phyloP scores from a whole-genome alignment of 2,329 filamentous ascomycete genomes.

The Cladosporium phlei region DNA sequence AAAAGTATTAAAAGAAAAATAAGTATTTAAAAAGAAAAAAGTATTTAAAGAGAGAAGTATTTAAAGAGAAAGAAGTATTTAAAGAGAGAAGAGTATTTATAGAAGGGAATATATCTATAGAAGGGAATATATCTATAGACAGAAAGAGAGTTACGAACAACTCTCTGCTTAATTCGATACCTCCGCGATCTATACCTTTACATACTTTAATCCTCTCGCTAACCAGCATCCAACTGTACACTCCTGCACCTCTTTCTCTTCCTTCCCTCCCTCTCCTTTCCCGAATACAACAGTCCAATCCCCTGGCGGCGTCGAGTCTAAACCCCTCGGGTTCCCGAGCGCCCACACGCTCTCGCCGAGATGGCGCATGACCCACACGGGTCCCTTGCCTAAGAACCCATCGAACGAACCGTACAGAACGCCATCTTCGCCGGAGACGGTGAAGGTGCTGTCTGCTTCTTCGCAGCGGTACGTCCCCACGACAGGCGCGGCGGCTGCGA shows the following conservation, averaged over 20 bases:
- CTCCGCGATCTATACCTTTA: constrained; percentile 10
- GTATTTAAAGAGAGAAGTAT: too few relatives aligned
- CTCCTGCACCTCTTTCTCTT: constrained; percentile 18
- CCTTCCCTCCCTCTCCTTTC: constrained; percentile 8
- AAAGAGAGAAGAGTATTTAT: too few relatives aligned
- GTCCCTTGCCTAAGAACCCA: constrained; percentile 39
- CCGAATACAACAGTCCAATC: constrained; percentile 41
- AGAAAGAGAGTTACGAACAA: too few relatives aligned
- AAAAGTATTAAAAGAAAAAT: too few relatives aligned
- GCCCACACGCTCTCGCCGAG: constrained; percentile 39
- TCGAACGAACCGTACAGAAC: constrained; percentile 42
- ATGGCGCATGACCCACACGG: constrained; percentile 35
- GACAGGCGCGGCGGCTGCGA: constrained; percentile 10
- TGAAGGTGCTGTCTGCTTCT: constrained; percentile 37
- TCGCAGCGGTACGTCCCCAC: constrained; percentile 34
- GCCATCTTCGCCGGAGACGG: constrained; percentile 31
- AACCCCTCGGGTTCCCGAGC: constrained; percentile 36
- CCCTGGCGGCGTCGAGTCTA: constrained; percentile 41
- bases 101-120: too few relatives aligned
- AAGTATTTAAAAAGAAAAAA: too few relatives aligned
- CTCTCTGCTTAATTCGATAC: too few relatives aligned
- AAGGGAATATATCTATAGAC: too few relatives aligned
- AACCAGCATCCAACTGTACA: constrained; percentile 41
- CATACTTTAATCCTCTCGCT: constrained; percentile 29
- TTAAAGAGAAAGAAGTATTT: too few relatives aligned